Conservation (phyloP, 768 basidiomycete species). For the Mycena epipterygia region DNA sequence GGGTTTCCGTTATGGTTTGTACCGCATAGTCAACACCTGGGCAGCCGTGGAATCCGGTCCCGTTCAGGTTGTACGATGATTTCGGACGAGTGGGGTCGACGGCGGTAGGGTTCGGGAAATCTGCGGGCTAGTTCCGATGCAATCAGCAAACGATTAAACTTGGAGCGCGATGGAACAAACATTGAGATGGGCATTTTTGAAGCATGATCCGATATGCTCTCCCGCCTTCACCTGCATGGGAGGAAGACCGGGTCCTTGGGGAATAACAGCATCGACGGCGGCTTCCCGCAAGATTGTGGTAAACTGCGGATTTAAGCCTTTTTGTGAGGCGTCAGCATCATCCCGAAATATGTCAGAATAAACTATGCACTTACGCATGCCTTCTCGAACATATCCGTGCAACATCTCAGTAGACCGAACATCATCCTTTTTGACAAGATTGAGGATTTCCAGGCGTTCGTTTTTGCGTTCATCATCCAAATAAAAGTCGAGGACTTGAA, state of each 20-base stretch:
- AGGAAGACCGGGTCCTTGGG: neutral
- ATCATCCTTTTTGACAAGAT: neutral
- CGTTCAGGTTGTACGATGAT: conserved; percentile 40
- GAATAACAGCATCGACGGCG: neutral
- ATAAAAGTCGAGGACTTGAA: neutral
- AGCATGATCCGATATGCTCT: neutral
- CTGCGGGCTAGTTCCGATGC: no score
- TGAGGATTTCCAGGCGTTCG: neutral
- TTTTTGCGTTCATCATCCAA: neutral
- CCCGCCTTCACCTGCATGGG: neutral
- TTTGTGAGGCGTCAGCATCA: neutral
- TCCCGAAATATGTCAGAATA: neutral
- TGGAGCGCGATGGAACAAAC: no score
- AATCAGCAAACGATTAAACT: no score
- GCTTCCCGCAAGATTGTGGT: neutral
- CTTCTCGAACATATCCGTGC: neutral
- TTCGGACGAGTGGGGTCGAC: conserved; percentile 26
- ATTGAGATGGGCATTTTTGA: neutral
- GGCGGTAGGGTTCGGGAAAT: conserved; percentile 26
- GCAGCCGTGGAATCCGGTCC: conserved; percentile 57
- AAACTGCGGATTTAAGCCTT: neutral
- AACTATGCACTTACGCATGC: neutral
- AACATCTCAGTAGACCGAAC: neutral
- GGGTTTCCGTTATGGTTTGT: conserved; percentile 56
- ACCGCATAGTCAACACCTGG: conserved; percentile 52